A percentile compares a stretch with the other conserved stretches of the same genome.
Conservation (phyloP, 768 basidiomycete species). For the Leccinum uliginosum region DNA sequence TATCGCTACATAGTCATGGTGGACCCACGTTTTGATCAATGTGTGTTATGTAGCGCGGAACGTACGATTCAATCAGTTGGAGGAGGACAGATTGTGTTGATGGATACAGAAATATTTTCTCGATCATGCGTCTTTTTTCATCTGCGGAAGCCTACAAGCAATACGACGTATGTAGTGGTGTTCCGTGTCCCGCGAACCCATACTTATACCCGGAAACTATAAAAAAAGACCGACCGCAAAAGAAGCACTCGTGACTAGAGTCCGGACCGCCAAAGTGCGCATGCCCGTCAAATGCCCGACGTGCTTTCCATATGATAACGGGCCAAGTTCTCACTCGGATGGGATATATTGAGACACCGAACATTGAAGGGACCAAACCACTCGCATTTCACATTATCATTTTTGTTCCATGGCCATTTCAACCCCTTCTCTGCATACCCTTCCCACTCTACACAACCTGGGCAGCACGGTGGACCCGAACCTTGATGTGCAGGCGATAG, state of each 20-base stretch:
- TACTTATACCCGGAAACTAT: too few relatives aligned
- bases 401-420: slow-evolving; percentile 7
- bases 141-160: not conserved
- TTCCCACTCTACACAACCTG: slow-evolving; percentile 24
- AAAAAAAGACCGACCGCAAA: not conserved
- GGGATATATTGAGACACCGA: not conserved
- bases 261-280: not conserved
- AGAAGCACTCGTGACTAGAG: not conserved
- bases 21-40: not conserved
- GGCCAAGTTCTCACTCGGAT: not conserved
- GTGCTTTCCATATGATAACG: too few relatives aligned
- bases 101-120: not conserved
- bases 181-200: not conserved
- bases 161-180: not conserved
- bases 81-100: not conserved
- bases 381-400: not conserved
- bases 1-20: not conserved
- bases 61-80: too few relatives aligned
- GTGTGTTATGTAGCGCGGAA: not conserved
- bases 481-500: slow-evolving; percentile 35
- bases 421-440: not conserved
- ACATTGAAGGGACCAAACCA: not conserved
- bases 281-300: too few relatives aligned
- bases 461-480: slow-evolving; percentile 25
- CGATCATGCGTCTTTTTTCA: not conserved